These are phyloP conservation scores for Colletotrichum shisoi DNA, from an alignment of 2,329 filamentous ascomycete species.

Conservation along the genomic window DNA sequence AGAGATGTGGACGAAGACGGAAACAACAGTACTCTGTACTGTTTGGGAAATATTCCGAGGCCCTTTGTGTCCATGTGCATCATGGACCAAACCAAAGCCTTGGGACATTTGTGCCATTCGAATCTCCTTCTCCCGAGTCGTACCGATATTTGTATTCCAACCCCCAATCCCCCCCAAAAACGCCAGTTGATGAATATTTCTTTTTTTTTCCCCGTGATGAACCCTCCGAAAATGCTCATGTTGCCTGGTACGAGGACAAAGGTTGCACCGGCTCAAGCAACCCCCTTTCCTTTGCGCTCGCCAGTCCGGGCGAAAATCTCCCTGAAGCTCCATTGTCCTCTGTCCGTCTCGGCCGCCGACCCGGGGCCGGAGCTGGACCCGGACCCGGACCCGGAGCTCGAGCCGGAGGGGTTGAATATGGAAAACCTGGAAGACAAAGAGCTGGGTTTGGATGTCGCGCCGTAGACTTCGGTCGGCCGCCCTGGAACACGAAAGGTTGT, in stretches of 20 bases:
- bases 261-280: background rate
- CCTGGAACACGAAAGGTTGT: slow-evolving; percentile 29
- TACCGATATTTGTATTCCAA: too few relatives aligned
- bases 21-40: too few relatives aligned
- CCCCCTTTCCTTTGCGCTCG: slow-evolving; percentile 30
- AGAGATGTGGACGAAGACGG: too few relatives aligned
- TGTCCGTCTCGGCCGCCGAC: slow-evolving; percentile 21
- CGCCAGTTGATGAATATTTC: background rate
- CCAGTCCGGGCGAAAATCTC: slow-evolving; percentile 28
- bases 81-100: too few relatives aligned
- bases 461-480: slow-evolving; percentile 43
- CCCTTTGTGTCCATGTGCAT: too few relatives aligned
- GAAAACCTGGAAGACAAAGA: slow-evolving; percentile 16
- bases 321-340: slow-evolving; percentile 28
- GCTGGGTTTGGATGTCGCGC: slow-evolving; percentile 30
- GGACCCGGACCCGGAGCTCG: too few relatives aligned
- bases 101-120: too few relatives aligned
- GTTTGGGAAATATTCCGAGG: too few relatives aligned
- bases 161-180: background rate
- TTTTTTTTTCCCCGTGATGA: too few relatives aligned
- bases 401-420: slow-evolving; percentile 6
- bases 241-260: background rate
- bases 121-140: background rate
- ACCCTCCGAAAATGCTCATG: background rate
- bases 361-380: background rate